These are phyloP conservation scores for Pythium brassicae DNA, from an alignment of 352 stramenopile species.

Conservation along the genomic window DNA sequence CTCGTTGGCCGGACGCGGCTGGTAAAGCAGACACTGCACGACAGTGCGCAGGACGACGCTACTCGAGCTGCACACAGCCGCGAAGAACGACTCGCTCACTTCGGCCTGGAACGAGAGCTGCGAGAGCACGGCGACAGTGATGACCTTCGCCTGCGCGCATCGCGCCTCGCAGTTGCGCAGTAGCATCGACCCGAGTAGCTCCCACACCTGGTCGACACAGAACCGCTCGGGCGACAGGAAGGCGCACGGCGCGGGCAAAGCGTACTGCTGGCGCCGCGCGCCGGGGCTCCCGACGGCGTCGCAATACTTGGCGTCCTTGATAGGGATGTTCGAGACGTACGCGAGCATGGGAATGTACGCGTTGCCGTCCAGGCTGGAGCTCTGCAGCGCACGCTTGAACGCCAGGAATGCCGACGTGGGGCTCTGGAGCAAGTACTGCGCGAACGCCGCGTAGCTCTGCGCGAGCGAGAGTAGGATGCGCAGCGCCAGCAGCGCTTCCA, in stretches of 20 bases:
- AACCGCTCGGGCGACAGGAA: conserved; percentile 15
- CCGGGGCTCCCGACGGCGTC: conserved; percentile 23
- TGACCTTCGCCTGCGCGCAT: conserved; percentile 19
- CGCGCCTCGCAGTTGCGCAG: conserved; percentile 35
- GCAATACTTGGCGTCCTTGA: conserved; percentile 53
- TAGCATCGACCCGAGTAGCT: conserved; percentile 53
- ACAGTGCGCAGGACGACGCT: conserved; percentile 41
- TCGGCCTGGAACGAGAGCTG: conserved; percentile 49
- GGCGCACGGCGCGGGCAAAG: conserved; percentile 19
- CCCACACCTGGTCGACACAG: conserved; percentile 58
- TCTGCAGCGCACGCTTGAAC: conserved; percentile 38
- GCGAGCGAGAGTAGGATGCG: conserved; percentile 60
- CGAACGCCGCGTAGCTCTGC: conserved; percentile 43
- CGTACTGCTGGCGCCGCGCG: conserved; percentile 21
- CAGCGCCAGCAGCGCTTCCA: conserved; percentile 39
- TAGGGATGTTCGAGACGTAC: conserved; percentile 53
- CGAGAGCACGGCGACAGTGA: conserved; percentile 39
- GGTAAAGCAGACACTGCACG: conserved; percentile 25
- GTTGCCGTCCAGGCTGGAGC: conserved; percentile 41
- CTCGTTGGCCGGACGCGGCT: neutral
- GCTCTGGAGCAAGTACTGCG: conserved; percentile 40
- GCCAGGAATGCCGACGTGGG: conserved; percentile 20
- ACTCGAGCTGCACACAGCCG: conserved; percentile 45
- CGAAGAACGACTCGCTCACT: conserved; percentile 46
- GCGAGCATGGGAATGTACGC: conserved; percentile 60